Percentiles rank a stretch among this genome's conserved stretches.
Evolutionary conservation across 345 rosid genomes (phyloP).

Genomic region (Citrus trifoliata): DNA sequence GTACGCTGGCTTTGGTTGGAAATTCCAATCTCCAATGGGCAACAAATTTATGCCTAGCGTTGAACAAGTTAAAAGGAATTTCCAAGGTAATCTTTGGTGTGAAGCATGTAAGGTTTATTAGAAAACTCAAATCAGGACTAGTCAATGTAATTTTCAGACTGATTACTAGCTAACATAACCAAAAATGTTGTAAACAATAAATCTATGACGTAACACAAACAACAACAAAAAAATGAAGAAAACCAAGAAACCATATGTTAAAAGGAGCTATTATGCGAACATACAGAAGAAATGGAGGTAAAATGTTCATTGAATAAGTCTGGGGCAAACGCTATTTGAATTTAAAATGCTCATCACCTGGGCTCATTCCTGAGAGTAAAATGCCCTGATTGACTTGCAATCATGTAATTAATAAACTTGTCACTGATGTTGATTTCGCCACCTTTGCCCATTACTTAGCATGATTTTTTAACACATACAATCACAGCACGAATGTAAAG

Average conservation of each 20-base stretch:
- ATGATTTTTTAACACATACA: too few relatives aligned
- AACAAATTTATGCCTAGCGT: constrained; percentile 27
- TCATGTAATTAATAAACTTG: too few relatives aligned
- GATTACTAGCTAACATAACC: neutral
- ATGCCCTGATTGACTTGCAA: constrained; percentile 39
- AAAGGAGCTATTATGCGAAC: neutral
- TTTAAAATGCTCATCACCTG: neutral
- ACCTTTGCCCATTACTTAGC: too few relatives aligned
- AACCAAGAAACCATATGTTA: neutral
- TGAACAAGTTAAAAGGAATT: constrained; percentile 17
- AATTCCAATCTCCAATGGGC: constrained; percentile 5
- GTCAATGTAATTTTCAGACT: neutral
- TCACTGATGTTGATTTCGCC: too few relatives aligned
- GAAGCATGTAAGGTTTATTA: neutral
- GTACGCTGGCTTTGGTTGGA: neutral
- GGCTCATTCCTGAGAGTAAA: too few relatives aligned
- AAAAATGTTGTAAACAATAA: neutral
- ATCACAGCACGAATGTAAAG: too few relatives aligned
- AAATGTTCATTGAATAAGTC: neutral
- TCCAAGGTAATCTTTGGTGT: neutral
- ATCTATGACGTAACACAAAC: neutral
- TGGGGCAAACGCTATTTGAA: neutral
- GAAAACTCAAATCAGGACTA: neutral
- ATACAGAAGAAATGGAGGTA: neutral
- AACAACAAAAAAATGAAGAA: neutral